Conservation (phyloP, 495 filamentous ascomycete genomes). For the Oidiodendron maius region DNA sequence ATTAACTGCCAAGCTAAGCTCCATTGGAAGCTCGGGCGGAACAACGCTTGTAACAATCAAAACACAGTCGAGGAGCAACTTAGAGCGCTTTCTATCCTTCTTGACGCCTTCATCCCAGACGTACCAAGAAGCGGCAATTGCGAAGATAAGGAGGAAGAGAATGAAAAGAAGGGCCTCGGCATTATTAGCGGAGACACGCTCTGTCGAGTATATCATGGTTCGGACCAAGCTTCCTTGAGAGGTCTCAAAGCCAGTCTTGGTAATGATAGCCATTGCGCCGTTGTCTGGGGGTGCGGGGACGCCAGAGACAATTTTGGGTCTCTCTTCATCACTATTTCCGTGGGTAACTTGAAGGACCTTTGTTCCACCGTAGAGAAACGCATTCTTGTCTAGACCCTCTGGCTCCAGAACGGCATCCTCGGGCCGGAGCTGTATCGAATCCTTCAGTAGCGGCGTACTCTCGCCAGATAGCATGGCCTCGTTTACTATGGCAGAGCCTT, state of each 20-base stretch:
- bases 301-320: constrained; percentile 61
- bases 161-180: constrained; percentile 93
- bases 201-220: constrained; percentile 99
- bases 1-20: constrained; percentile 94
- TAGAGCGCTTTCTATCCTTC: constrained; percentile 91
- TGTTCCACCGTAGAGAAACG: constrained; percentile 93
- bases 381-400: constrained; percentile 91
- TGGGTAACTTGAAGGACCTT: constrained; percentile 96
- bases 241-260: constrained; percentile 98
- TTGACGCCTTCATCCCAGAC: constrained; percentile 95
- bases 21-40: constrained; percentile 96
- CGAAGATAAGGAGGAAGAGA: constrained; percentile 92
- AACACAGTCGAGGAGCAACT: constrained; percentile 94
- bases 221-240: constrained; percentile 96
- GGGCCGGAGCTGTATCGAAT: constrained; percentile 89
- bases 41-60: constrained; percentile 97
- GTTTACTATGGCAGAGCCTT: constrained; percentile 96
- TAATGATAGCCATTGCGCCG: constrained; percentile 87
- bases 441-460: constrained; percentile 93
- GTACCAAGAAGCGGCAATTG: constrained; percentile 98
- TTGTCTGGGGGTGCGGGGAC: constrained; percentile 76
- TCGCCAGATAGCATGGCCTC: constrained; percentile 99
- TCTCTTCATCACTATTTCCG: constrained; percentile 65
- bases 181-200: constrained; percentile 97
- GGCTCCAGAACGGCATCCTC: constrained; percentile 78